Base-by-base conservation (phyloP, 23 red algal genomes). In the Gracilaria gracilis region DNA sequence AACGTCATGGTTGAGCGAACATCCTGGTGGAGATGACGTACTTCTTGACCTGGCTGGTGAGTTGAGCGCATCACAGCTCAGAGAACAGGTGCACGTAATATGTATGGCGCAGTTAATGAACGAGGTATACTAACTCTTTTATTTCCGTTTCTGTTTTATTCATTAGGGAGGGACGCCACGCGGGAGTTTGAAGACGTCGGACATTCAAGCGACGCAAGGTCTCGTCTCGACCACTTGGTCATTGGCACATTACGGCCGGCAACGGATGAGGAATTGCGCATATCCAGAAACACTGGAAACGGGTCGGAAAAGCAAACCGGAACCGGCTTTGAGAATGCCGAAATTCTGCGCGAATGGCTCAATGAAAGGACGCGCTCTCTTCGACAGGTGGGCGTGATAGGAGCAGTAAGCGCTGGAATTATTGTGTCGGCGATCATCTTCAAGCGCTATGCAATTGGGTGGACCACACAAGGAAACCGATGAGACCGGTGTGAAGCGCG, bases 121-220 rank as follows among this genome's bases (percentile, higher is more conserved):
- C 13, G 9, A 51, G 29, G 11, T 6, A 9, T 16, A 61, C 54
- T 38, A 49, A 82, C 54, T 23, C 8, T 61, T 46, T 28, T 61
- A 4, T 39, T 57, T 46, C 55, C 86, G 11, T 55, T 55, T 55
- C 11, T 48, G 44, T 8, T 48, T 48, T 55, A 55, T 55, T 55
- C 51, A 9, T 38, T 16, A 90, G 96, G 96, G 35, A 79, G 96
- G 31, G 92, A 98, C 57, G 96, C 96, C 21, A 95, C 92, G 53
- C 91, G 96, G 9, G 96, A 98, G 82, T 98, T 98, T 78, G 96
- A 98, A 76, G 96, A 98, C 50, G 96, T 98, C 5, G 96, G 96
- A 9, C 96, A 98, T 59, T 98, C 96, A 17, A 86, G 91, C 80
- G 90, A 93, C 28, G 96, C 96, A 57, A 88, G 96, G n/a, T 81